A percentile compares a stretch with the other conserved stretches of the same genome.
Evolutionary conservation across 768 basidiomycete genomes (phyloP).

Genomic region (Vishniacozyma victoriae): DNA sequence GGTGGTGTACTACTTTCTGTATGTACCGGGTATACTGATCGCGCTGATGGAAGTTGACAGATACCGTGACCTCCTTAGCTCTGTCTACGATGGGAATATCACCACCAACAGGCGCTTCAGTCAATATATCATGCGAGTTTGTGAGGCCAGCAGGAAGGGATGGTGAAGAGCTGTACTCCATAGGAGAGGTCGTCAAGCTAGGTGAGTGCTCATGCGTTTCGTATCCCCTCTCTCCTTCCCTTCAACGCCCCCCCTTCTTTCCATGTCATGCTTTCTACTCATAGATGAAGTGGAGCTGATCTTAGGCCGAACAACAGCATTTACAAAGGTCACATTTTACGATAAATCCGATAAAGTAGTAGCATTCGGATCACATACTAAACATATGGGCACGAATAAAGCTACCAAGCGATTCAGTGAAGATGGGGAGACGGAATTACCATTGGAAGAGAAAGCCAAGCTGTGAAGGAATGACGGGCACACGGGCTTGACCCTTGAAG

Average conservation of each 20-base stretch:
- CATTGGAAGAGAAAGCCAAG: slow-evolving; percentile 14
- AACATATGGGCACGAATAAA: slow-evolving; percentile 31
- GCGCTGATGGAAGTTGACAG: slow-evolving; percentile 30
- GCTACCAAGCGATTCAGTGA: slow-evolving; percentile 12
- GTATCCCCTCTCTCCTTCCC: neutral
- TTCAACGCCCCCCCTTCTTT: neutral
- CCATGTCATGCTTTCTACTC: neutral
- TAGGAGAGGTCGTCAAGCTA: slow-evolving; percentile 38
- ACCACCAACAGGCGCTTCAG: slow-evolving; percentile 40
- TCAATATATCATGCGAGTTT: slow-evolving; percentile 43
- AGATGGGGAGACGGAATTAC: slow-evolving; percentile 28
- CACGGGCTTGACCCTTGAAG: too few species aligned
- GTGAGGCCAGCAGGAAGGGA: slow-evolving; percentile 38
- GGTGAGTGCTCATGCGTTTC: slow-evolving; percentile 12
- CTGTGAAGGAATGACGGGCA: too few species aligned
- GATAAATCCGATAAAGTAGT: slow-evolving; percentile 21
- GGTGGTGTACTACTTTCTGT: slow-evolving; percentile 38
- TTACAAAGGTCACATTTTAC: slow-evolving; percentile 37
- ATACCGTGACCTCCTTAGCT: slow-evolving; percentile 42
- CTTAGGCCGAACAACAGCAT: slow-evolving; percentile 31
- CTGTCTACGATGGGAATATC: slow-evolving; percentile 40
- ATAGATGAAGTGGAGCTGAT: neutral
- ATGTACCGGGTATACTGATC: neutral
- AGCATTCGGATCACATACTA: slow-evolving; percentile 44
- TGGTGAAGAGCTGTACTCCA: slow-evolving; percentile 24